Evolutionary conservation across 257 asterid genomes (phyloP).

Genomic region (Solanum microdontum): DNA sequence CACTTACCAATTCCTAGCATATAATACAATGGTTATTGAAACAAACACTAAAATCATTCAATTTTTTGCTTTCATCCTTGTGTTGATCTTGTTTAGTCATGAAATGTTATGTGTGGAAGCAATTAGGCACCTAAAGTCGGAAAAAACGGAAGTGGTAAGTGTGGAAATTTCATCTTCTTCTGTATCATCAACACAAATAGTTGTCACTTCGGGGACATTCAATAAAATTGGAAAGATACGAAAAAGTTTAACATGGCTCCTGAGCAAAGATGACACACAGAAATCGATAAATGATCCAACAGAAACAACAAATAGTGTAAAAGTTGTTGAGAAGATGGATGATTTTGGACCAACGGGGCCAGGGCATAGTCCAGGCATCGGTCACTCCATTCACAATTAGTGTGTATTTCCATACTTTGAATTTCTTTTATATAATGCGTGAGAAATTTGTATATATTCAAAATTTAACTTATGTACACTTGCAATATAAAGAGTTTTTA

Average conservation of each 20-base stretch:
- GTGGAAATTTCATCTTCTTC: background rate
- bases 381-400: slow-evolving; percentile 20
- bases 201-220: background rate
- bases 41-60: background rate
- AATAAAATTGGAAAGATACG: background rate
- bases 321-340: slow-evolving; percentile 3
- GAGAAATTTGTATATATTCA: background rate
- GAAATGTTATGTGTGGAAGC: slow-evolving; percentile 2
- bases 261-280: background rate
- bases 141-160: background rate
- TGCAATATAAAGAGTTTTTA: background rate
- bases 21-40: background rate
- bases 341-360: slow-evolving; percentile 23
- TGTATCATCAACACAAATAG: background rate
- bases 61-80: background rate
- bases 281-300: background rate
- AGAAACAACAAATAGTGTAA: background rate
- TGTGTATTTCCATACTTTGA: background rate
- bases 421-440: background rate
- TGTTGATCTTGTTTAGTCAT: slow-evolving; percentile 6
- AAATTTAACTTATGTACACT: background rate
- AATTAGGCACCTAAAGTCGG: slow-evolving; percentile 8
- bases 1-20: background rate
- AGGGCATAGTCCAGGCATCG: slow-evolving; percentile 31
- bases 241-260: background rate